A percentile compares a stretch with the other conserved stretches of the same genome.
Evolutionary conservation across 2,329 filamentous ascomycete genomes (phyloP).

Genomic region (Fusarium goolgardi): DNA sequence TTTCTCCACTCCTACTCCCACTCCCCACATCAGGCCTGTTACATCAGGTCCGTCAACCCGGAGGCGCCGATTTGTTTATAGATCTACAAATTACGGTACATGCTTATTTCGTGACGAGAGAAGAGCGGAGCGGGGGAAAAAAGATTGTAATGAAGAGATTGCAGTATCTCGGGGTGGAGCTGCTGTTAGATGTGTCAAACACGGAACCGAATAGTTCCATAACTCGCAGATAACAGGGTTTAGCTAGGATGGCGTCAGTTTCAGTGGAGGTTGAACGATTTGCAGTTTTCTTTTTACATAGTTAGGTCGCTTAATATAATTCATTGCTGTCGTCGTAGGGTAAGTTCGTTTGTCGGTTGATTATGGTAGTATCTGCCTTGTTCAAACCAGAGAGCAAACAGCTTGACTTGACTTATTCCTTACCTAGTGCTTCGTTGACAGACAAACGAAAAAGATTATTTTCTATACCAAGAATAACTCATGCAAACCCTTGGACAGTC

Average conservation of each 20-base stretch:
- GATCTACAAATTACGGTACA: not conserved
- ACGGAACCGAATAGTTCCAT: not conserved
- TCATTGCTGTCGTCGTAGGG: not conserved
- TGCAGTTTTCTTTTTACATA: not conserved
- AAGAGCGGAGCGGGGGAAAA: not conserved
- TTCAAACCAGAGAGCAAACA: not conserved
- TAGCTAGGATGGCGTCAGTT: not conserved
- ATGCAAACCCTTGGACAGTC: not conserved
- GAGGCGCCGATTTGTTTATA: conserved; percentile 12
- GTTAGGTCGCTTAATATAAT: not conserved
- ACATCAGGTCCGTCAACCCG: not conserved
- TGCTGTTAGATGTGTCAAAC: not conserved
- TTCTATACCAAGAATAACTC: not conserved
- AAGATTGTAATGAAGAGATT: not conserved
- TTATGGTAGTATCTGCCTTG: not conserved
- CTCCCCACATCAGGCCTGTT: not conserved
- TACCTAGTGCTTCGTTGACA: not conserved
- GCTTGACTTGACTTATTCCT: not conserved
- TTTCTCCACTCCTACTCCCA: not conserved
- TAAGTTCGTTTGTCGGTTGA: not conserved
- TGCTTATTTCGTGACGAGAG: not conserved
- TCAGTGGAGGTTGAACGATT: not conserved
- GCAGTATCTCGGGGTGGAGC: not conserved
- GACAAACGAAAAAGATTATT: not conserved
- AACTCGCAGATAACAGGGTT: not conserved